Conservation (phyloP, 345 rosid genomes). For the Ricinus communis region DNA sequence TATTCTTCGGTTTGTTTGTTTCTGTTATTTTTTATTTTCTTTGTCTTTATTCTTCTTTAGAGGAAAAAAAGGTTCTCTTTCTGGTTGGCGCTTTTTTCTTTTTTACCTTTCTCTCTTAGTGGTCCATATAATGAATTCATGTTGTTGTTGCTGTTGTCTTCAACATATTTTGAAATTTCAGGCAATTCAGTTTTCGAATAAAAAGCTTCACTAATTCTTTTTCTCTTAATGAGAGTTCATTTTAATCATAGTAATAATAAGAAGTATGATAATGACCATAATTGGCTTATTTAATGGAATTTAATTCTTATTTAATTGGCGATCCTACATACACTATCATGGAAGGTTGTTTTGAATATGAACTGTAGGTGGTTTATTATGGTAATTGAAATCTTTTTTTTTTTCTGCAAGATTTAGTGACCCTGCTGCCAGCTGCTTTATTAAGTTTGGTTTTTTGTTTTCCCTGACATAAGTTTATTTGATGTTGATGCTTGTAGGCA, state of each 20-base stretch:
- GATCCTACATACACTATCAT: neutral
- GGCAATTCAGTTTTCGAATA: too few relatives aligned
- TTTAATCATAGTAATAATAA: too few relatives aligned
- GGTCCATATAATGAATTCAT: too few relatives aligned
- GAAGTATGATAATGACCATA: too few relatives aligned
- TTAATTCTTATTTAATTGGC: too few relatives aligned
- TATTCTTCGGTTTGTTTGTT: slow-evolving; percentile 1
- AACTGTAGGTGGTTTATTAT: neutral
- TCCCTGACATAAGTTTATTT: neutral
- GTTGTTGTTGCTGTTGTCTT: too few relatives aligned
- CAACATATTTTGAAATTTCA: too few relatives aligned
- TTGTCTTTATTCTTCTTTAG: neutral
- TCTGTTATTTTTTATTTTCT: neutral
- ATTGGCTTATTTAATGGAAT: too few relatives aligned
- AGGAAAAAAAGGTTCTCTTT: neutral
- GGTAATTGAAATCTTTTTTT: neutral
- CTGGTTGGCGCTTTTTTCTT: neutral
- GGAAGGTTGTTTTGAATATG: neutral
- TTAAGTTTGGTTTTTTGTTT: neutral
- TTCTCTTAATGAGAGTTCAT: too few relatives aligned
- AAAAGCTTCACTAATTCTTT: too few relatives aligned
- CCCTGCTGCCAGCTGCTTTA: neutral
- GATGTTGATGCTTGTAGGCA: slow-evolving; percentile 42
- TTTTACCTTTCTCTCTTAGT: neutral
- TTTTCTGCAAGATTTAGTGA: neutral